Conservation (phyloP, 2,329 filamentous ascomycete species). For the Ophidiomyces ophidiicola region DNA sequence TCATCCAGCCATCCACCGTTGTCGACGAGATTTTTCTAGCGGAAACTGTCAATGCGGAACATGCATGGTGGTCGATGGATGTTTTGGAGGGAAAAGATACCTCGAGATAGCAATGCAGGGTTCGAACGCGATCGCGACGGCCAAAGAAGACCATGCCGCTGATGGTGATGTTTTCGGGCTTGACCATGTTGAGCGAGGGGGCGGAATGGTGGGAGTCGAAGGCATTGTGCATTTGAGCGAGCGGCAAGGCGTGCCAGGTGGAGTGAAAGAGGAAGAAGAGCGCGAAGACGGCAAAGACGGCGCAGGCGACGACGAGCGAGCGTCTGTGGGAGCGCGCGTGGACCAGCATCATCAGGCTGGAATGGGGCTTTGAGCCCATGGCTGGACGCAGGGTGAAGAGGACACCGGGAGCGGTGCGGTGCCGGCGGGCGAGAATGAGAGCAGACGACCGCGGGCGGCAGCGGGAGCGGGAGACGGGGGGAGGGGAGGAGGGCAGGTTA, state of each 20-base stretch:
- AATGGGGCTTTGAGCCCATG: neutral
- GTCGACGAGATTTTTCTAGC: conserved; percentile 6
- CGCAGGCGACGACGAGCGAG: neutral
- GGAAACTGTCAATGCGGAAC: neutral
- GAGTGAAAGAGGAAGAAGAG: conserved; percentile 5
- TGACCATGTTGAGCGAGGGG: neutral
- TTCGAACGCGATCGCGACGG: conserved; percentile 8
- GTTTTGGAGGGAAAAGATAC: conserved; percentile 1
- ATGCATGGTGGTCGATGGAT: neutral
- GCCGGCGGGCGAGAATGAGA: too few relatives aligned
- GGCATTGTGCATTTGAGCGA: neutral
- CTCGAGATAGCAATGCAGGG: conserved; percentile 12
- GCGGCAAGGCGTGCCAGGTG: neutral
- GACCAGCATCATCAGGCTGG: neutral
- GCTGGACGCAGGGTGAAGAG: too few relatives aligned
- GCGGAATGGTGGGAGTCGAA: neutral
- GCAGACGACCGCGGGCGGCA: too few relatives aligned
- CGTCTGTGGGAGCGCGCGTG: conserved; percentile 1
- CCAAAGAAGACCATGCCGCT: conserved; percentile 12
- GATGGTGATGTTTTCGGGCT: conserved; percentile 9
- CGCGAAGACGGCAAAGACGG: neutral
- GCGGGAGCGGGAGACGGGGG: too few relatives aligned
- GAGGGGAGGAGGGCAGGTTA: too few relatives aligned
- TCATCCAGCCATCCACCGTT: conserved; percentile 10
- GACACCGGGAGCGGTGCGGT: too few relatives aligned